A percentile compares a stretch with the other conserved stretches of the same genome.
Conservation (phyloP, 371 early-diverging fungal species). For the Mortierella sp. region DNA sequence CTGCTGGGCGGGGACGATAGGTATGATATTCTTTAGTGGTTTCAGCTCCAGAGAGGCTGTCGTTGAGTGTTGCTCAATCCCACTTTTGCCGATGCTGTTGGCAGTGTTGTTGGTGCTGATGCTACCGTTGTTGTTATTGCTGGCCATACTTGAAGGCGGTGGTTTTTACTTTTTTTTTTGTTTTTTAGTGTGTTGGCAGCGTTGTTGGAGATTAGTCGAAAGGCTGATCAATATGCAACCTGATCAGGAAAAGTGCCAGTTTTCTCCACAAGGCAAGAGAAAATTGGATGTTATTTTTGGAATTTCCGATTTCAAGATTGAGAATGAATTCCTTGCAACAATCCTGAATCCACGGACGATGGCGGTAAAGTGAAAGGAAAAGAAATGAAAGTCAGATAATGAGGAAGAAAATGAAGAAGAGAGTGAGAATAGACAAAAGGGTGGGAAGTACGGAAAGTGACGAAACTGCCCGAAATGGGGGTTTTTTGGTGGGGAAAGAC, state of each 20-base stretch:
- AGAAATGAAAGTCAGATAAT: not conserved
- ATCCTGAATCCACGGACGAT: not conserved
- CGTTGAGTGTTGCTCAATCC: slow-evolving; percentile 3
- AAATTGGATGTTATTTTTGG: not conserved
- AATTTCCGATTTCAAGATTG: not conserved
- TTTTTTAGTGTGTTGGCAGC: no score
- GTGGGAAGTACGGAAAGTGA: no score
- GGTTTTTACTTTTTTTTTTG: not conserved
- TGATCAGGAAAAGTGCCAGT: slow-evolving; percentile 12
- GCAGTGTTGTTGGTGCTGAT: not conserved
- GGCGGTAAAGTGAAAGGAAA: not conserved
- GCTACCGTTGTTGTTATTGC: not conserved
- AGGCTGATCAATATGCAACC: slow-evolving; percentile 2
- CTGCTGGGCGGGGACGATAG: slow-evolving; percentile 54
- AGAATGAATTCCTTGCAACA: not conserved
- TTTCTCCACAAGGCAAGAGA: not conserved
- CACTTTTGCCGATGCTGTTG: slow-evolving; percentile 6
- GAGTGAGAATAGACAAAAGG: not conserved
- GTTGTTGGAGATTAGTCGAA: not conserved
- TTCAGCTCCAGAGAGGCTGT: slow-evolving; percentile 35
- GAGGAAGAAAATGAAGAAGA: not conserved
- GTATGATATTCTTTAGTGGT: slow-evolving; percentile 56
- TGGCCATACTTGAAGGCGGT: not conserved
- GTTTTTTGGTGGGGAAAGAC: slow-evolving; percentile 10
- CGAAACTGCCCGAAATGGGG: not conserved